Evolutionary conservation across 805 yeast genomes (phyloP).

Genomic region (Jamesozyma spencerorum): DNA sequence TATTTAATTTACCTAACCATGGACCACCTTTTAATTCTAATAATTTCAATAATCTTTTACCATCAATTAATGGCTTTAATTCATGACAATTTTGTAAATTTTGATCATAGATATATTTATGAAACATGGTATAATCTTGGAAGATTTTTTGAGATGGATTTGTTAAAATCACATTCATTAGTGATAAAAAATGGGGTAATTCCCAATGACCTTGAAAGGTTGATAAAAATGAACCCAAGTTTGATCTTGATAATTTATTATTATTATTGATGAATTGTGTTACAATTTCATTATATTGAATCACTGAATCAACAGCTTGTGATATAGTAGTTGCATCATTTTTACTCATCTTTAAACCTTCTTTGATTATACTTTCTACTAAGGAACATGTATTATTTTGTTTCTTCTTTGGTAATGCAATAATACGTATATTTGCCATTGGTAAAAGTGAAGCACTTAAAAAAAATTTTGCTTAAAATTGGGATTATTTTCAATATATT

Average conservation of each 20-base stretch:
- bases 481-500: constrained; percentile 1
- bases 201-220: constrained; percentile 46
- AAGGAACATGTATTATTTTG: constrained; percentile 18
- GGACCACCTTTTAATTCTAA: constrained; percentile 69
- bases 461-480: constrained; percentile 16
- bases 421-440: constrained; percentile 13
- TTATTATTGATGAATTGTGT: constrained; percentile 13
- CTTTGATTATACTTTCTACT: constrained; percentile 46
- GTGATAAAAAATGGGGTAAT: constrained; percentile 33
- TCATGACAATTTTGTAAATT: constrained; percentile 25
- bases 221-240: constrained; percentile 51
- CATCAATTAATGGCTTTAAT: constrained; percentile 63
- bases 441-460: constrained; percentile 18
- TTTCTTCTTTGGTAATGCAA: constrained; percentile 23
- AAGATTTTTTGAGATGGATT: constrained; percentile 10
- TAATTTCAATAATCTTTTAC: constrained; percentile 51
- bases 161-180: constrained; percentile 11
- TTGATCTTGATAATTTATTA: constrained; percentile 36
- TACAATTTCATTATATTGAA: constrained; percentile 24
- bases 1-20: constrained; percentile 60
- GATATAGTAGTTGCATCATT: constrained; percentile 45
- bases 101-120: constrained; percentile 19
- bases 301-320: constrained; percentile 32
- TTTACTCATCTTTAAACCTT: constrained; percentile 60
- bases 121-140: constrained; percentile 29